Percentiles rank a stretch among this genome's conserved stretches.
Conservation (phyloP, 352 stramenopile species). For the Phytopythium delawarense region DNA sequence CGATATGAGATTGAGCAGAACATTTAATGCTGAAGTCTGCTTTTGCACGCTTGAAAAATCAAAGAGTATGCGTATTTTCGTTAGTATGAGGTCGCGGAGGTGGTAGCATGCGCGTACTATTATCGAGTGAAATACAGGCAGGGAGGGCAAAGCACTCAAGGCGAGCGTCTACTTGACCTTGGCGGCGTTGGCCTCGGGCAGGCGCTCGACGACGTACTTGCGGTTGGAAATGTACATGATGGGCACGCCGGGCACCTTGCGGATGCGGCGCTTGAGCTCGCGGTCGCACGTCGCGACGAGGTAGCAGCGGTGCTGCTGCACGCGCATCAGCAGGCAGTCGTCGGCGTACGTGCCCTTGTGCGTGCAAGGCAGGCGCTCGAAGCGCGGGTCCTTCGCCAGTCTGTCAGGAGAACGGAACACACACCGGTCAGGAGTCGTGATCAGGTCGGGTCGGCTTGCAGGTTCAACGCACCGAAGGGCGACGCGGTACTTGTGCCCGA, state of each 20-base stretch:
- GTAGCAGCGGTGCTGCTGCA: constrained; percentile 97
- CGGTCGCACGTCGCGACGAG: constrained; percentile 99
- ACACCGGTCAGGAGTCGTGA: not conserved
- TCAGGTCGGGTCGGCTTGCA: not conserved
- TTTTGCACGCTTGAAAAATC: not conserved
- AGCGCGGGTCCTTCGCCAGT: constrained; percentile 97
- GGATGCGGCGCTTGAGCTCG: constrained; percentile 97
- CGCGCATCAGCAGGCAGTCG: constrained; percentile 94
- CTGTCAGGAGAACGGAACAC: constrained; percentile 5
- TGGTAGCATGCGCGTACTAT: constrained; percentile 1
- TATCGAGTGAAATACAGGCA: constrained; percentile 1
- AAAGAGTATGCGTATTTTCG: not conserved
- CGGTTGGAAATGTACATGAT: constrained; percentile 99
- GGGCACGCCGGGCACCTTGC: constrained; percentile 99
- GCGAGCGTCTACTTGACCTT: constrained; percentile 77
- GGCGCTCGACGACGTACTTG: constrained; percentile 99
- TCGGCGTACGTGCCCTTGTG: constrained; percentile 99
- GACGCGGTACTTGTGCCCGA: constrained; percentile 97
- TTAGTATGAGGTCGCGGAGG: not conserved
- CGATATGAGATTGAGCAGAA: not conserved
- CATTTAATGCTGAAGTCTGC: not conserved
- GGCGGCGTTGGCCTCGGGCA: constrained; percentile 95
- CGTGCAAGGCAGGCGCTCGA: constrained; percentile 97
- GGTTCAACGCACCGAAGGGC: constrained; percentile 40
- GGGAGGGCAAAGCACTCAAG: too few relatives aligned